Evolutionary conservation across 2,329 filamentous ascomycete genomes (phyloP), one percentile per base, ranked within the genome.

Genomic region (Colletotrichum liaoningense): DNA sequence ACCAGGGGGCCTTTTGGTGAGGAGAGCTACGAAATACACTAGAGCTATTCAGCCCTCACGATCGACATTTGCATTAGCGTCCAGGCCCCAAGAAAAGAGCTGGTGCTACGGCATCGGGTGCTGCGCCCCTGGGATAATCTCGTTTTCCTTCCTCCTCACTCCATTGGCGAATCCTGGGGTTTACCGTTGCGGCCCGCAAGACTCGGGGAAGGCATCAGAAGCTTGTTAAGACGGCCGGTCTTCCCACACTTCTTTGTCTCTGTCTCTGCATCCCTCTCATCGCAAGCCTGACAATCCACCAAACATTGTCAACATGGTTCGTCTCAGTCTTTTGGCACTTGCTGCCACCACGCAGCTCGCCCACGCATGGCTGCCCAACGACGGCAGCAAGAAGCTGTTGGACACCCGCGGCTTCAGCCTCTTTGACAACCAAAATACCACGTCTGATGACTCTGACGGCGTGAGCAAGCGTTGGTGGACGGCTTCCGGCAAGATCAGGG

Each of bases 401-500:
- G 72, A 74, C 7, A 60, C 49, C 7, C 72, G 68, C n/a, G 72
- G 72, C 2, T 72, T 74, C 24, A 74, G 72, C 22, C 56, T 74
- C 4, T 72, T 74, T n/a, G 72, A 74, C 2, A 54, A 38, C 4
- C 68, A 72, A 14, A 74, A 74, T 52, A 63, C 68, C 9, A 72
- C 68, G 6, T 24, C 52, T 52, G 62, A 58, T 16, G 68, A 28
- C 33, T 16, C 59, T 14, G n/a, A 30, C 11, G 67, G 54, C 38
- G 22, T 72, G 12, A 56, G 33, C 26, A 67, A 63, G 63, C 72
- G 72, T n/a, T 74, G 72, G 72, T 67, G 63, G 72, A 71, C 62
- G n/a, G 72, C 62, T 9, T 67, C 72, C 9, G 73, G 71, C 65
- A 88, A 88, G 77, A 86, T 90, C 64, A 86, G 88, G 11, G 88